These are phyloP conservation scores for Rhodomyrtus tomentosa DNA, from an alignment of 345 rosid genomes.

Conservation along the genomic window DNA sequence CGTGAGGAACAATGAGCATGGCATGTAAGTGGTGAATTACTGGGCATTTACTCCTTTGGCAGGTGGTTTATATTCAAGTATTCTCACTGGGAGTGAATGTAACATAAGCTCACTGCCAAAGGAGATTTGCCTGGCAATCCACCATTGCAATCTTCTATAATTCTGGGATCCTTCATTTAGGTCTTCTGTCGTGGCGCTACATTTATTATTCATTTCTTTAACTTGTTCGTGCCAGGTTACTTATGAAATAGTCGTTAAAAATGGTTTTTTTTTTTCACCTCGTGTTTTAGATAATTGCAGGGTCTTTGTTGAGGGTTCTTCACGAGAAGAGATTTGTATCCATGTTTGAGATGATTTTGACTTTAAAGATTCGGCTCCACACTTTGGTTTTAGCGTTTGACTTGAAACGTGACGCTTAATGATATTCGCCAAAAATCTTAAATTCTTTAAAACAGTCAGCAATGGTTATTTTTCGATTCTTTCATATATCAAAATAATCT, in stretches of 20 bases:
- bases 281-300: neutral
- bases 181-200: neutral
- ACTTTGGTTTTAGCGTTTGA: neutral
- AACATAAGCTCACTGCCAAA: constrained; percentile 23
- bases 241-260: no score
- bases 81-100: neutral
- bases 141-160: neutral
- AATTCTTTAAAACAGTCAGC: neutral
- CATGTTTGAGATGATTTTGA: no score
- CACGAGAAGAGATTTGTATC: neutral
- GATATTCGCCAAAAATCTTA: neutral
- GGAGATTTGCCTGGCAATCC: constrained; percentile 40
- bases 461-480: neutral
- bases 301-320: neutral
- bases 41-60: constrained; percentile 26
- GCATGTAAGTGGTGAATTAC: constrained; percentile 9
- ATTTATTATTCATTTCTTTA: neutral
- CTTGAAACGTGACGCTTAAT: neutral
- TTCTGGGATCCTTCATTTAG: neutral
- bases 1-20: neutral
- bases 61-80: neutral
- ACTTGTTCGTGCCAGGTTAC: no score
- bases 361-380: no score
- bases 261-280: neutral
- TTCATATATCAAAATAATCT: neutral